Conservation (phyloP, 352 stramenopile species). For the Saprolegnia parasitica region DNA sequence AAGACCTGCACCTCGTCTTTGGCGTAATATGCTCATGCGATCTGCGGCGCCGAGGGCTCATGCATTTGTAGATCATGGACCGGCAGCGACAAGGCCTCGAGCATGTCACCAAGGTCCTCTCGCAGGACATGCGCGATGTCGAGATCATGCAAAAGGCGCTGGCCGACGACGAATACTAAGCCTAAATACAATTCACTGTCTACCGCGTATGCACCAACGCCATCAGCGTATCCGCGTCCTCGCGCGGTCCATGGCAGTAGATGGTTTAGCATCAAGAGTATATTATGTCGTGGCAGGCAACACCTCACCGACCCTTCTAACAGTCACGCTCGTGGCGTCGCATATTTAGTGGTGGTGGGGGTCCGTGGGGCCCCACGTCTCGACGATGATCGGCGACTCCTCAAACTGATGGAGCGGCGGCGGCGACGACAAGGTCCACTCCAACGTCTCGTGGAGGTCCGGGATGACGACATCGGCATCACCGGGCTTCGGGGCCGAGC, state of each 20-base stretch:
- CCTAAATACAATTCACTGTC: not conserved
- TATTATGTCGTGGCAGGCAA: slow-evolving; percentile 4
- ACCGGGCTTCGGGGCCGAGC: slow-evolving; percentile 49
- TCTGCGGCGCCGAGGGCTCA: no score
- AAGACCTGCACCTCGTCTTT: slow-evolving; percentile 71
- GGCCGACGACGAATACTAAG: slow-evolving; percentile 38
- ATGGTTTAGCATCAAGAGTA: slow-evolving; percentile 2
- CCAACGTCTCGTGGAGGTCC: slow-evolving; percentile 73
- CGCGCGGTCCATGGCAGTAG: no score
- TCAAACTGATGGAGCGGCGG: slow-evolving; percentile 88
- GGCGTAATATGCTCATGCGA: slow-evolving; percentile 35
- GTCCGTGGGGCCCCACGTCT: slow-evolving; percentile 83
- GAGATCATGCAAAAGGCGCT: slow-evolving; percentile 83
- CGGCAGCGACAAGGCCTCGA: slow-evolving; percentile 81
- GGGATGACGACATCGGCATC: slow-evolving; percentile 79
- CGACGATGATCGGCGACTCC: slow-evolving; percentile 80
- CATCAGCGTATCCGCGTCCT: no score
- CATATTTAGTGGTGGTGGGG: slow-evolving; percentile 60
- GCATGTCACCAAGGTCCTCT: slow-evolving; percentile 74
- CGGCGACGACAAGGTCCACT: slow-evolving; percentile 80
- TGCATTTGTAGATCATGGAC: slow-evolving; percentile 56
- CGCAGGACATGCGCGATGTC: slow-evolving; percentile 81
- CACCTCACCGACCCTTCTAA: not conserved
- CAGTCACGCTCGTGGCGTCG: not conserved
- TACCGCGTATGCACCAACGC: not conserved